phyloP scores from a whole-genome alignment of 345 rosid genomes.

The Litchi chinensis region DNA sequence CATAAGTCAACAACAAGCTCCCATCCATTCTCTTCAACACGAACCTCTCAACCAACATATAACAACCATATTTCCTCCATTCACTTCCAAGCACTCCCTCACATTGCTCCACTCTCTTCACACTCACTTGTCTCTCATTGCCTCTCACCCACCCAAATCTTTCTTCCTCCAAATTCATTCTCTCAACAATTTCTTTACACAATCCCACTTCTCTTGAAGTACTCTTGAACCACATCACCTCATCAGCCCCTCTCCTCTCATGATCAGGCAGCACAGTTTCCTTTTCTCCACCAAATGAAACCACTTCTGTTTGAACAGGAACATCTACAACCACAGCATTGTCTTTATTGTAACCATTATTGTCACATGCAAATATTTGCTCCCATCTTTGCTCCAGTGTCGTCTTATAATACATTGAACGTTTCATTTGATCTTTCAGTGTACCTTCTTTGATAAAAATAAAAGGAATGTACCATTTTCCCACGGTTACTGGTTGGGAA shows the following conservation, averaged over 20 bases:
- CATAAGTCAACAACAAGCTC: constrained; percentile 48
- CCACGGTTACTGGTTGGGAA: neutral
- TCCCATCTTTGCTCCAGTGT: neutral
- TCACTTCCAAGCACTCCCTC: constrained; percentile 22
- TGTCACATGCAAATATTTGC: neutral
- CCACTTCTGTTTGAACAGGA: neutral
- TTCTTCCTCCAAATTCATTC: constrained; percentile 48
- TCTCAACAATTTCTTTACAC: constrained; percentile 36
- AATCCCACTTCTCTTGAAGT: constrained; percentile 28
- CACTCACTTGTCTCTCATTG: constrained; percentile 16
- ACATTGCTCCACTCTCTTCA: constrained; percentile 28
- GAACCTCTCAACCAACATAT: constrained; percentile 68
- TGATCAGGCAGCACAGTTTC: neutral
- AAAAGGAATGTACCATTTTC: neutral
- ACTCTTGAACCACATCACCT: constrained; percentile 37
- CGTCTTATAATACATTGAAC: neutral
- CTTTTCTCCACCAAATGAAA: neutral
- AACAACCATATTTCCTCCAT: constrained; percentile 64
- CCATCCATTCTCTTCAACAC: constrained; percentile 74
- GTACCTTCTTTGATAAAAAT: neutral
- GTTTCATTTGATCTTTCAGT: neutral
- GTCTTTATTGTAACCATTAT: neutral
- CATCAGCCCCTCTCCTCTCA: constrained; percentile 15
- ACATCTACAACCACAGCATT: neutral
- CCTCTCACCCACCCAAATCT: constrained; percentile 45